Base-by-base conservation (phyloP, 768 basidiomycete genomes). In the Rhizopogon rudus region DNA sequence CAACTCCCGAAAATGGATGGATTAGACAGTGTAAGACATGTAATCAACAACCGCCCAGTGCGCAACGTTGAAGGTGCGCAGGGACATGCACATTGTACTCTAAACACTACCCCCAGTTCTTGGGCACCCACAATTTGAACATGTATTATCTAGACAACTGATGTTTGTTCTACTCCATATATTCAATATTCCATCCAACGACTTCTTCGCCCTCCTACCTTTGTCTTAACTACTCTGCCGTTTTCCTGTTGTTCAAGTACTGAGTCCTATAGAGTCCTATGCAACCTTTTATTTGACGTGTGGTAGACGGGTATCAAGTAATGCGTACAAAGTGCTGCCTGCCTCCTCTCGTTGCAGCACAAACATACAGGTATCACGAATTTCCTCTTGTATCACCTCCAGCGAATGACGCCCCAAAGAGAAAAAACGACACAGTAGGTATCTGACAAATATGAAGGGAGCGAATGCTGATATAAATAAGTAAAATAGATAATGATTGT, bases 1-100 rank as follows among this genome's bases (percentile, higher is more conserved):
- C 40, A 61, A 55, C 53, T 63, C 68, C 17, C 68, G 61, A 69
- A 42, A 51, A 35, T 40, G 52, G 49, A 57, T 40, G 59, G 53
- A 59, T 45, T 35, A 35, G 29, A 37, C 17, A 35, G 25, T n/a
- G 44, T 40, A 42, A 39, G 33, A 14, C 35, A 35, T 49, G 22
- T 49, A 22, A 49, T 20, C 20, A 37, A 49, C 48, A 22, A 20
- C 48, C 20, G 4, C 16, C 22, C 37, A 22, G 8, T 49, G 46
- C 46, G 31, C 46, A 35, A 48, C 46, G 33, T 49, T 49, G 48
- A 49, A 49, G 48, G 48, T 49, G 48, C 48, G 48, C 48, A 49
- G 48, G 35, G 39, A 37, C 48, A 49, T 49, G 48, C 48, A 37
- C 20, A 37, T 49, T 49, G 48, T 37, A 49, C 20, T 49, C 33